Evolutionary conservation across 306 rosid species (phyloP).

Genomic region (Cicer pinnatifidum): DNA sequence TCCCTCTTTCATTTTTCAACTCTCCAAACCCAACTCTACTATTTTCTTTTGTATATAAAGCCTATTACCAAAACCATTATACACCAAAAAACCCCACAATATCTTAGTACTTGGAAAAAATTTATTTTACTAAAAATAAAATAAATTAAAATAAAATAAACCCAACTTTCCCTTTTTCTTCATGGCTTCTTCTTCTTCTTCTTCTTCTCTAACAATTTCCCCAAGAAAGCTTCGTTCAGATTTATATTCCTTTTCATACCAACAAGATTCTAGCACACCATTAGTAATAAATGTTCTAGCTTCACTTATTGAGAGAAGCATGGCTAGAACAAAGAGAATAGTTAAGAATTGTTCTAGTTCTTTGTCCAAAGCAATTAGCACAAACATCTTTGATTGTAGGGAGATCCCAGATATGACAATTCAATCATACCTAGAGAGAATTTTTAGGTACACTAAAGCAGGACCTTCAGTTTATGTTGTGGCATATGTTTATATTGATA

Average conservation of each 20-base stretch:
- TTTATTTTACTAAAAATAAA: not conserved
- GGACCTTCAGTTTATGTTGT: conserved; percentile 82
- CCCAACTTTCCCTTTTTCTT: conserved; percentile 32
- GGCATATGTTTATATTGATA: conserved; percentile 88
- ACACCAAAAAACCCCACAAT: conserved; percentile 35
- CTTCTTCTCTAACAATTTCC: conserved; percentile 62
- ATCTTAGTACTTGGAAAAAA: conserved; percentile 9
- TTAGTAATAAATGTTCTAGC: conserved; percentile 76
- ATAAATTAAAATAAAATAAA: not conserved
- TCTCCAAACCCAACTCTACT: not conserved
- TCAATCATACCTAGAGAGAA: conserved; percentile 76
- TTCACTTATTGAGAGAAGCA: conserved; percentile 82
- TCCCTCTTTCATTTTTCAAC: conserved; percentile 32
- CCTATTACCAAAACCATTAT: not conserved
- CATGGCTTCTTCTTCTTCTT: conserved; percentile 56
- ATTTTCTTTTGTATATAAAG: conserved; percentile 38
- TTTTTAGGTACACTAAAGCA: conserved; percentile 82
- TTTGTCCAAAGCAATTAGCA: conserved; percentile 52
- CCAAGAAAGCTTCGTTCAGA: conserved; percentile 87
- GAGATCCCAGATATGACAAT: conserved; percentile 89
- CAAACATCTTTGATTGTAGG: conserved; percentile 65
- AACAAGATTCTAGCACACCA: conserved; percentile 63
- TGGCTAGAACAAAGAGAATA: conserved; percentile 81
- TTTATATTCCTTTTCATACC: conserved; percentile 69
- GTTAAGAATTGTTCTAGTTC: conserved; percentile 55